Base-by-base conservation (phyloP, 2,329 filamentous ascomycete genomes). In the Aspergillus jensenii region DNA sequence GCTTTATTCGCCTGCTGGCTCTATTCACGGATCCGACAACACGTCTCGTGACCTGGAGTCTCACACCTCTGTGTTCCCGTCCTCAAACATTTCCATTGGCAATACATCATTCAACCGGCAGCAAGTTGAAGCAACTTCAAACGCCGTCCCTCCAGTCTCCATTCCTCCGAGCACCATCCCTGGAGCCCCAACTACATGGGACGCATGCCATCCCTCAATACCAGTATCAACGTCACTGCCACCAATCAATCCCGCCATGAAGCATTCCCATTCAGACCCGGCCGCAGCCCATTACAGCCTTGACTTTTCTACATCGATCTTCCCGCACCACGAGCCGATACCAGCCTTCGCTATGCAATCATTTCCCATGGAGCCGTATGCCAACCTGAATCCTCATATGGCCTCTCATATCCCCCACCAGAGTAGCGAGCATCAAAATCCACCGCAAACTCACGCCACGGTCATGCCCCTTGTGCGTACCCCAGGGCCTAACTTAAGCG, bases 281-380 rank as follows among this genome's bases (percentile, higher is more conserved):
- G 31, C 27, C 8, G n/a, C 49, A 11, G 17, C 46, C 5, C 21
- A 51, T 9, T 58, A 55, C 90, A 70, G 92, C 82, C 51, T 51
- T 21, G 39, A 46, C 33, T 53, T 55, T 31, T 37, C 51, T n/a
- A 19, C 56, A 5, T 44, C 56, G n/a, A 23, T 50, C 6, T 56
- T 46, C 43, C 27, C 47, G 14, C 48, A 56, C 5, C 46, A 55
- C 23, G 45, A 51, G 7, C 33, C 40, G 4, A 27, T n/a, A 43
- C 52, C 52, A 8, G 25, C 60, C 4, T 44, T 65, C 6, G 63
- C 57, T 12, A 43, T 56, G 25, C 60, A 58, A 11, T 23, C 55
- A 11, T 63, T 59, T 23, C 49, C 62, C 4, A 37, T 66, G 37
- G 60, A 57, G 41, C 64, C 60, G 19, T 63, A 66, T 41, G 37